These are phyloP conservation scores for Kurtzmaniella fragi DNA, from an alignment of 805 yeast species.

Conservation along the genomic window DNA sequence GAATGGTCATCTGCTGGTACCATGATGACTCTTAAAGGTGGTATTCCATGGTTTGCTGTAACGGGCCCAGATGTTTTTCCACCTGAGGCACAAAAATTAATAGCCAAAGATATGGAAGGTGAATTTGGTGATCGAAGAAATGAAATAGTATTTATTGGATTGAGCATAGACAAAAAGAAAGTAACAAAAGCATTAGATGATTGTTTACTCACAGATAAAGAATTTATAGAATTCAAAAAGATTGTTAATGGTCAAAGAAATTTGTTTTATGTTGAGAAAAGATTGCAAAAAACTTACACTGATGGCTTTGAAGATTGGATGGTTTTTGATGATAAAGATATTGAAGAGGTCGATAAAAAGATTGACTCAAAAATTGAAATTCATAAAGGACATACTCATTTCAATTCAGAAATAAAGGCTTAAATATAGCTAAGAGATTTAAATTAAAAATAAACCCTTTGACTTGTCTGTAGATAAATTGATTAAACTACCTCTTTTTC, in stretches of 20 bases:
- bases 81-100: slow-evolving; percentile 21
- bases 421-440: no score
- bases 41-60: slow-evolving; percentile 39
- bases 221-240: slow-evolving; percentile 21
- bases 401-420: neutral
- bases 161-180: slow-evolving; percentile 22
- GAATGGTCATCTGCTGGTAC: slow-evolving; percentile 44
- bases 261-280: slow-evolving; percentile 24
- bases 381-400: neutral
- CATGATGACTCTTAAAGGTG: slow-evolving; percentile 37
- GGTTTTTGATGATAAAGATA: slow-evolving; percentile 12
- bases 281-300: slow-evolving; percentile 21
- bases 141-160: slow-evolving; percentile 43
- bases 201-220: slow-evolving; percentile 38
- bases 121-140: slow-evolving; percentile 40
- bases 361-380: slow-evolving; percentile 1
- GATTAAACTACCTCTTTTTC: no score
- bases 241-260: slow-evolving; percentile 21
- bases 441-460: no score
- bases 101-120: slow-evolving; percentile 33
- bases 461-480: no score
- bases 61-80: slow-evolving; percentile 29
- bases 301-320: slow-evolving; percentile 46
- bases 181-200: slow-evolving; percentile 26
- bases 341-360: slow-evolving; percentile 5